Evolutionary conservation across 495 filamentous ascomycete genomes (phyloP), one percentile per base, ranked within the genome.

Genomic region (Penicillium waksmanii): DNA sequence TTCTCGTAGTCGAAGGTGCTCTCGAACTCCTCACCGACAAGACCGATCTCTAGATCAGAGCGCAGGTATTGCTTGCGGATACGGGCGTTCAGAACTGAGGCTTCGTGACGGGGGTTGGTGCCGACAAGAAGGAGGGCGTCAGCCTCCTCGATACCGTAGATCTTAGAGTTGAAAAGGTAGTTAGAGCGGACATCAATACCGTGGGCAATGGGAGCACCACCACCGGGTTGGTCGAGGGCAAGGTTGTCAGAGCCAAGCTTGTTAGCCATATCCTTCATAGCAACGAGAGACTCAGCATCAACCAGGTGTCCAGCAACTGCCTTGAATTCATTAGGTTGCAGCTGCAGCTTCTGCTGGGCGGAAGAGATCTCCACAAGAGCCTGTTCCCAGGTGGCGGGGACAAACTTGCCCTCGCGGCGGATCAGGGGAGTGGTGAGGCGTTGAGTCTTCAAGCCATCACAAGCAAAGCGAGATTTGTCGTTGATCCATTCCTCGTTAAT

Each of bases 401-500:
- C 81, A 74, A 98, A 98, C 66, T 92, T 90, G 63, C 91, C 87
- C 44, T 93, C 89, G 52, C 87, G 85, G 67, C 96, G 90, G 62
- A 97, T 89, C 42, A 98, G 77, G 5, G 95, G 95, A 44, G 91
- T 95, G 34, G 95, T 97, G 21, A 98, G 81, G 56, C 95, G 82
- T 73, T 98, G 95, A 34, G 93, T 97, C 82, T 89, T 93, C 60
- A 98, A 78, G n/a, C 94, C 95, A 77, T 98, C 95, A 73, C 93
- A 97, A 8, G 95, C 94, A 74, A 98, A 98, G 33, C 95, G 84
- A 21, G 92, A 89, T 80, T 98, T 98, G 80, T 98, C 95, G 69
- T 97, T 94, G 69, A 98, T 97, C 95, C 95, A 98, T 77, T 98
- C 95, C 77, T 98, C 95, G 73, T 98, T 98, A 60, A 98, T 85